These are phyloP conservation scores for Agrocybe pediades DNA, from an alignment of 768 basidiomycete genomes.

Conservation along the genomic window DNA sequence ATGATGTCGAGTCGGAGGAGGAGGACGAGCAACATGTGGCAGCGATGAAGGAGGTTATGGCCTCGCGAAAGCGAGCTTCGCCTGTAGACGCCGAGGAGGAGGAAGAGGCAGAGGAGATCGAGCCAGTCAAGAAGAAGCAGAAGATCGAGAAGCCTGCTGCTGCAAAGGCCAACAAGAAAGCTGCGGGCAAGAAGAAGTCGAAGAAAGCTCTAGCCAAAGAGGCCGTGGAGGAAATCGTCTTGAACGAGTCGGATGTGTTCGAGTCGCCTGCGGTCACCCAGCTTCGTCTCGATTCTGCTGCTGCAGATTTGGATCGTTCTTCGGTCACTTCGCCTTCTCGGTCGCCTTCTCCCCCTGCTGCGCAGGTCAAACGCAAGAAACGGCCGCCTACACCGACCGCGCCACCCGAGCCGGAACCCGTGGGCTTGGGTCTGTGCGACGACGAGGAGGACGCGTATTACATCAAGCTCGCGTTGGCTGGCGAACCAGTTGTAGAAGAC, in stretches of 20 bases:
- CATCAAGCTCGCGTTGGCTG: conserved; percentile 59
- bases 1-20: conserved; percentile 63
- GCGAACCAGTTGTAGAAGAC: conserved; percentile 28
- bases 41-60: conserved; percentile 29
- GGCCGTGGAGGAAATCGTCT: conserved; percentile 50
- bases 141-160: conserved; percentile 15
- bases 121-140: conserved; percentile 22
- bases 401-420: conserved; percentile 53
- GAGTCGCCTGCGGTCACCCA: conserved; percentile 51
- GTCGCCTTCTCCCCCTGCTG: conserved; percentile 43
- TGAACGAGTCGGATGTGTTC: conserved; percentile 50
- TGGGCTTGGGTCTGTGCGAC: conserved; percentile 61
- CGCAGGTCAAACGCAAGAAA: conserved; percentile 30
- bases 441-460: conserved; percentile 93
- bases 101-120: conserved; percentile 30
- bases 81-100: conserved; percentile 38
- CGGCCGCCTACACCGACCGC: conserved; percentile 28
- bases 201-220: conserved; percentile 29
- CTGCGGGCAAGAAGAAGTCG: conserved; percentile 42
- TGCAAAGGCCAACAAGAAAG: conserved; percentile 39
- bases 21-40: conserved; percentile 42
- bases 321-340: conserved; percentile 55
- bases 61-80: conserved; percentile 46
- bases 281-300: conserved; percentile 43
- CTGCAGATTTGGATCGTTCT: conserved; percentile 31